Conservation (phyloP, 2,329 filamentous ascomycete species). For the Sclerotinia borealis region DNA sequence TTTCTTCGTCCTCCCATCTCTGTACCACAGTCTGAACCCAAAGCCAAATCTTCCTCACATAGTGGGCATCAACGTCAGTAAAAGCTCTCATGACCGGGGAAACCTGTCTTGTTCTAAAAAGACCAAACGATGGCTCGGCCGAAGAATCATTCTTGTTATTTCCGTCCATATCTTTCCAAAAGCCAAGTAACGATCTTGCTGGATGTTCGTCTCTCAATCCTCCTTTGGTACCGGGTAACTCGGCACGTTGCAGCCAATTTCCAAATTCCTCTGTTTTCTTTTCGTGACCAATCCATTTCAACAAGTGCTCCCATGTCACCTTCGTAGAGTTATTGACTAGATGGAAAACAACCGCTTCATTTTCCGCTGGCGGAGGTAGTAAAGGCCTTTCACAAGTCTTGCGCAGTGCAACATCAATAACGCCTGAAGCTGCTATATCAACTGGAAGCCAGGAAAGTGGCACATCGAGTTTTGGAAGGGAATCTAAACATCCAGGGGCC, state of each 20-base stretch:
- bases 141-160: not conserved
- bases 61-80: not conserved
- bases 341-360: not conserved
- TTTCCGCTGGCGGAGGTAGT: not conserved
- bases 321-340: not conserved
- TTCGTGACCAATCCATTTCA: not conserved
- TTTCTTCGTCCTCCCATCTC: not conserved
- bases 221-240: not conserved
- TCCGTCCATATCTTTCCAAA: not conserved
- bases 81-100: not conserved
- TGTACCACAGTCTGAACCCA: not conserved
- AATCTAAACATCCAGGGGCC: slow-evolving; percentile 30
- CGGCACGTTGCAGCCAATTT: not conserved
- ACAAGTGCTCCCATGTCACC: not conserved
- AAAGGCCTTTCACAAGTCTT: not conserved
- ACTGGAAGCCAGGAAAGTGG: slow-evolving; percentile 39
- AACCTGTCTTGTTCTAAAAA: not conserved
- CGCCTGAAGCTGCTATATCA: slow-evolving; percentile 38
- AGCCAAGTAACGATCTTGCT: not conserved
- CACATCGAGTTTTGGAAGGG: slow-evolving; percentile 36
- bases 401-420: slow-evolving; percentile 35
- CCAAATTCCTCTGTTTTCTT: not conserved
- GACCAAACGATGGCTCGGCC: not conserved
- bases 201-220: not conserved
- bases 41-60: not conserved